Conservation (phyloP, 2,329 filamentous ascomycete species). For the Aspergillus transmontanensis region DNA sequence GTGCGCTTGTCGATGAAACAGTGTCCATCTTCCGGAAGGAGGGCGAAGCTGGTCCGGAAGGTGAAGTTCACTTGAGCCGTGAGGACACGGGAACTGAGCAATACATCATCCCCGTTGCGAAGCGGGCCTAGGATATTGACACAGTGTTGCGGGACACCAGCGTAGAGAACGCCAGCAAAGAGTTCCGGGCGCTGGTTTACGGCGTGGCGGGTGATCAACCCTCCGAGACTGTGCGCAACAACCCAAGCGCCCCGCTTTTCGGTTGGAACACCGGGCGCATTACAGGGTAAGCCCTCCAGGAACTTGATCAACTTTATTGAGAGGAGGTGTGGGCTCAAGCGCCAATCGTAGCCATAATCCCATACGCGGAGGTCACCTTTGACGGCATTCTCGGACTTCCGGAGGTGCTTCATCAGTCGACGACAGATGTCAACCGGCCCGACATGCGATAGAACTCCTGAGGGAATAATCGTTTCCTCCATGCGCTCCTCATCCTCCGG, state of each 20-base stretch:
- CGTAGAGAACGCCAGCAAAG: slow-evolving; percentile 83
- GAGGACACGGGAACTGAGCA: slow-evolving; percentile 84
- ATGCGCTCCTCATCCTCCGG: slow-evolving; percentile 81
- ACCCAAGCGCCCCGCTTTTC: slow-evolving; percentile 72
- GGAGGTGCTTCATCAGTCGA: slow-evolving; percentile 75
- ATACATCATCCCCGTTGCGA: slow-evolving; percentile 87
- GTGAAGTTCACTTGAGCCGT: slow-evolving; percentile 94
- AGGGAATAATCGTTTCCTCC: slow-evolving; percentile 79
- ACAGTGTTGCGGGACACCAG: slow-evolving; percentile 80
- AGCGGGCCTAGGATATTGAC: slow-evolving; percentile 90
- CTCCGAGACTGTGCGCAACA: slow-evolving; percentile 82
- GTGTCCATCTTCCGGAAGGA: slow-evolving; percentile 82
- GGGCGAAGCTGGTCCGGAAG: slow-evolving; percentile 79
- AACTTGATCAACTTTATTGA: slow-evolving; percentile 73
- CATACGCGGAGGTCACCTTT: slow-evolving; percentile 75
- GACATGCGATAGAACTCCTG: slow-evolving; percentile 87
- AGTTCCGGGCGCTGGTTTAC: slow-evolving; percentile 84
- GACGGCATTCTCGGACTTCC: slow-evolving; percentile 71
- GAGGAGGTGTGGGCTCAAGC: slow-evolving; percentile 76
- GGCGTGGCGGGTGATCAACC: slow-evolving; percentile 82
- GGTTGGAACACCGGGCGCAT: slow-evolving; percentile 57
- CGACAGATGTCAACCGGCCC: slow-evolving; percentile 89
- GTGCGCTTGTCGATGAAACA: slow-evolving; percentile 86
- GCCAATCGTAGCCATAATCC: slow-evolving; percentile 95
- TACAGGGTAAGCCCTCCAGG: slow-evolving; percentile 73